Conservation (phyloP, 805 yeast genomes). For the Myxozyma kluyveri region DNA sequence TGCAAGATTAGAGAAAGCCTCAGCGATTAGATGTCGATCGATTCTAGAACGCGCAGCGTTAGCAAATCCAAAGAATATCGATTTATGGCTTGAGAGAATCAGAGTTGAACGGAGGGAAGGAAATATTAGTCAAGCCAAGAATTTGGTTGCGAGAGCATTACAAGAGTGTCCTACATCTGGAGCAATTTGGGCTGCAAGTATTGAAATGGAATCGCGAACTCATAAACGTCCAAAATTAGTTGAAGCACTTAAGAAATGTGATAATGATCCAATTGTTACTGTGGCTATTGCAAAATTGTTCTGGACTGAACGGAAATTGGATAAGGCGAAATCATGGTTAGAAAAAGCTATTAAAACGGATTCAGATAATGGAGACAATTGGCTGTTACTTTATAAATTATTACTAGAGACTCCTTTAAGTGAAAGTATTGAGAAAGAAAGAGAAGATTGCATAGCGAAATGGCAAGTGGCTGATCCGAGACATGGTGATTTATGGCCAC, state of each 20-base stretch:
- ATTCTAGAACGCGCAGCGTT: conserved; percentile 64
- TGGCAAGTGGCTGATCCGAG: conserved; percentile 53
- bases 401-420: conserved; percentile 36
- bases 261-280: conserved; percentile 58
- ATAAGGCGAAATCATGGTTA: conserved; percentile 70
- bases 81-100: conserved; percentile 59
- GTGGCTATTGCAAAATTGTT: conserved; percentile 64
- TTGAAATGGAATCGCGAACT: conserved; percentile 46
- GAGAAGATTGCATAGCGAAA: conserved; percentile 39
- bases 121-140: conserved; percentile 52
- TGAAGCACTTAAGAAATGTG: conserved; percentile 68
- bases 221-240: conserved; percentile 58
- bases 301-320: conserved; percentile 60
- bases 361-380: conserved; percentile 66
- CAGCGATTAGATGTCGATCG: conserved; percentile 63
- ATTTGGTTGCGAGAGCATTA: conserved; percentile 57
- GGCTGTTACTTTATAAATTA: conserved; percentile 62
- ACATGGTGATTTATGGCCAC: conserved; percentile 62
- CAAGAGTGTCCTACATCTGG: conserved; percentile 59
- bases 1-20: conserved; percentile 49
- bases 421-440: conserved; percentile 36
- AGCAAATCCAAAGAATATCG: conserved; percentile 48
- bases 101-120: conserved; percentile 53
- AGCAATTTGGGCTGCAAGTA: conserved; percentile 61
- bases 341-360: conserved; percentile 61